Conservation (phyloP, 345 rosid genomes). For the Sonneratia caseolaris region DNA sequence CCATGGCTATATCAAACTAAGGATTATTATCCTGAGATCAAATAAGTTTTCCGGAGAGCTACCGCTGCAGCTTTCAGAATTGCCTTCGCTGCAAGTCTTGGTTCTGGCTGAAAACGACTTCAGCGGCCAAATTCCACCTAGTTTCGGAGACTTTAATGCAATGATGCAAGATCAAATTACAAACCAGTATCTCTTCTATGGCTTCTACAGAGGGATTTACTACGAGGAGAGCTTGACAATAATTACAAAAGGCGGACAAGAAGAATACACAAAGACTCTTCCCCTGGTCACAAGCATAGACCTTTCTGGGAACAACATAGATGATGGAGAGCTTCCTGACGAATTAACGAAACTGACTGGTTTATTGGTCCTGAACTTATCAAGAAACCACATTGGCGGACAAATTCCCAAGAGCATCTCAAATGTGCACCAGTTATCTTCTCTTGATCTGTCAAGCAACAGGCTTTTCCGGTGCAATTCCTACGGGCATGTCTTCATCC, state of each 20-base stretch:
- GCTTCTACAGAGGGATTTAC: conserved; percentile 17
- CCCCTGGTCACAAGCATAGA: conserved; percentile 38
- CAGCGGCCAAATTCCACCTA: conserved; percentile 26
- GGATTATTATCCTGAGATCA: conserved; percentile 18
- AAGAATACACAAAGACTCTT: conserved; percentile 30
- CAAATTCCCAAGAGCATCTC: conserved; percentile 27
- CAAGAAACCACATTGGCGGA: conserved; percentile 24
- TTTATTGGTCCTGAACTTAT: conserved; percentile 28
- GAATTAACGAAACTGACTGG: conserved; percentile 25
- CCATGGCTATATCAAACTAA: conserved; percentile 22
- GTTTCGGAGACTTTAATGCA: conserved; percentile 29
- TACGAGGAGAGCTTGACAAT: conserved; percentile 29
- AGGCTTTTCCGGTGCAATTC: conserved; percentile 29
- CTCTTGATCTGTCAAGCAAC: conserved; percentile 46
- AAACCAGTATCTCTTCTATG: conserved; percentile 23
- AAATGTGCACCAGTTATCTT: conserved; percentile 21
- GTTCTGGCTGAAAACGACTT: conserved; percentile 34
- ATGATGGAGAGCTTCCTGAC: conserved; percentile 24
- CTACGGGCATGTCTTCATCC: conserved; percentile 22
- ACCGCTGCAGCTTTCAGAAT: conserved; percentile 16
- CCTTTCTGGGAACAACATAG: conserved; percentile 26
- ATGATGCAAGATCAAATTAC: conserved; percentile 20
- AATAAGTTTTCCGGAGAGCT: conserved; percentile 26
- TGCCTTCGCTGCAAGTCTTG: conserved; percentile 32
- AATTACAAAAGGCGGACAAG: conserved; percentile 18